These are phyloP conservation scores for Claviceps sp. DNA, from an alignment of 2,329 filamentous ascomycete genomes.

Conservation along the genomic window DNA sequence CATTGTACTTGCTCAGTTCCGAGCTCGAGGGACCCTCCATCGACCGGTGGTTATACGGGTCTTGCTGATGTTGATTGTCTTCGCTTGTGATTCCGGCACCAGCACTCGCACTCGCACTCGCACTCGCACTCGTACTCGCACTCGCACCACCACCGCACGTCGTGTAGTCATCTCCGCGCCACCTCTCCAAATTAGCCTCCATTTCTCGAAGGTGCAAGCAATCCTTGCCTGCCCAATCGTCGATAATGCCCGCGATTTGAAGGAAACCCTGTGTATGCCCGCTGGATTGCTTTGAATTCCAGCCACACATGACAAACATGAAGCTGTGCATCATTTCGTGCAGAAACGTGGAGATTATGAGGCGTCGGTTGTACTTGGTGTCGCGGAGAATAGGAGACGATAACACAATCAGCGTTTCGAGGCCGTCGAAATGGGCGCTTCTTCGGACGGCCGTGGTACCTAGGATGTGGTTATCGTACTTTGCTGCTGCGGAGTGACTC, in stretches of 20 bases:
- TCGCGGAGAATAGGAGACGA: slow-evolving; percentile 45
- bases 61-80: background rate
- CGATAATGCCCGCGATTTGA: slow-evolving; percentile 45
- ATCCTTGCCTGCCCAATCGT: slow-evolving; percentile 44
- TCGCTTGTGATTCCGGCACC: background rate
- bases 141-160: background rate
- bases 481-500: slow-evolving; percentile 35
- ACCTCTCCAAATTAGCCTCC: slow-evolving; percentile 47
- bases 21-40: background rate
- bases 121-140: no score
- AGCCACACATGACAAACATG: slow-evolving; percentile 48
- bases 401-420: slow-evolving; percentile 49
- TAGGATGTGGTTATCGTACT: slow-evolving; percentile 43
- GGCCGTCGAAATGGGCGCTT: slow-evolving; percentile 32
- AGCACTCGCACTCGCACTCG: background rate
- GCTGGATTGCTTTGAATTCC: slow-evolving; percentile 38
- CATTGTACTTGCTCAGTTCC: slow-evolving; percentile 2
- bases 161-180: slow-evolving; percentile 21
- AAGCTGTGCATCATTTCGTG: slow-evolving; percentile 58
- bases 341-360: slow-evolving; percentile 51
- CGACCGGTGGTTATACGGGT: slow-evolving; percentile 8
- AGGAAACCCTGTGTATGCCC: slow-evolving; percentile 49
- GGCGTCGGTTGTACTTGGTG: slow-evolving; percentile 41
- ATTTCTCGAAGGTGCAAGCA: slow-evolving; percentile 43
- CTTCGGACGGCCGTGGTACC: slow-evolving; percentile 48